Evolutionary conservation across 345 rosid genomes (phyloP).

Genomic region (Euphorbia pulcherrima): DNA sequence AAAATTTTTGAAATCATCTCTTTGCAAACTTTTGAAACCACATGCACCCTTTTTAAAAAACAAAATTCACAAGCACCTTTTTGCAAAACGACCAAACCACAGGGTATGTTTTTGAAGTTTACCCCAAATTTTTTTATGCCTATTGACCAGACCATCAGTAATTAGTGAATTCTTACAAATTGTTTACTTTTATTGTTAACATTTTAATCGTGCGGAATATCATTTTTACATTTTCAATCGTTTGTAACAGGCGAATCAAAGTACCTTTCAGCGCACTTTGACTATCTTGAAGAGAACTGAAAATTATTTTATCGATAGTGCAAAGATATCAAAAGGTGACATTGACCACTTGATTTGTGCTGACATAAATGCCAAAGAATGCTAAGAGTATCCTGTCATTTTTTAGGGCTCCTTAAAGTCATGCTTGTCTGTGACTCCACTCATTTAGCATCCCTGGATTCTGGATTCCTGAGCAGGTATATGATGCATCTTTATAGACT

Average conservation of each 20-base stretch:
- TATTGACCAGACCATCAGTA: not conserved
- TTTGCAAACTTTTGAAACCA: no score
- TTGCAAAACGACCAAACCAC: no score
- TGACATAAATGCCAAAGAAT: not conserved
- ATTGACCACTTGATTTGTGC: not conserved
- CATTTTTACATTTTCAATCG: constrained; percentile 1
- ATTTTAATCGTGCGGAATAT: not conserved
- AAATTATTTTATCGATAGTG: constrained; percentile 33
- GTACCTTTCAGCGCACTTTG: constrained; percentile 58
- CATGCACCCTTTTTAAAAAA: no score
- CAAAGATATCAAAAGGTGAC: constrained; percentile 44
- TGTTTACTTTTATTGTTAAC: not conserved
- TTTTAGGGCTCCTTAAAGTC: constrained; percentile 60
- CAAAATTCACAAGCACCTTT: no score
- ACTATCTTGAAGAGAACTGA: constrained; percentile 59
- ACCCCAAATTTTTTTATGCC: no score
- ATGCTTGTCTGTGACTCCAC: constrained; percentile 85
- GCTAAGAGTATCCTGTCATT: constrained; percentile 1
- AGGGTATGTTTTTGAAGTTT: no score
- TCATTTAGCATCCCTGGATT: constrained; percentile 69
- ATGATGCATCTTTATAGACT: not conserved
- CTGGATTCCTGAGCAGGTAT: constrained; percentile 90
- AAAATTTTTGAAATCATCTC: no score
- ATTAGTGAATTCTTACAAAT: not conserved
- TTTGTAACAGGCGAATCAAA: constrained; percentile 63